Conservation (phyloP, 805 yeast species). For the Pichia occidentalis region DNA sequence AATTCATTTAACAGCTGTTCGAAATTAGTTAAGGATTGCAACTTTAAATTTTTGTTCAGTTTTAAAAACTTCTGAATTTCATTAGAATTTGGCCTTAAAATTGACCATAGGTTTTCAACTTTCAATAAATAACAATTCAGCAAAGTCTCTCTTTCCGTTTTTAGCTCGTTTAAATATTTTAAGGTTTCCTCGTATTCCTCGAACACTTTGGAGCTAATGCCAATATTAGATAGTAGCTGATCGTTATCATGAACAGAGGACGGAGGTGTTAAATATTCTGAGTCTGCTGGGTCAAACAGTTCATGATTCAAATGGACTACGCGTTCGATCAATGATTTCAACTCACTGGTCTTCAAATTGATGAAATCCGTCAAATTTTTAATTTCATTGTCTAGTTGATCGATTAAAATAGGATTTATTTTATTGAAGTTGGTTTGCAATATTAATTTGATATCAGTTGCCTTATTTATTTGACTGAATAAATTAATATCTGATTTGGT, state of each 20-base stretch:
- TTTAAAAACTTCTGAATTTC: constrained; percentile 32
- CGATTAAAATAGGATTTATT: constrained; percentile 21
- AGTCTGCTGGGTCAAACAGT: constrained; percentile 9
- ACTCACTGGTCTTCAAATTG: not conserved
- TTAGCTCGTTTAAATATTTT: constrained; percentile 25
- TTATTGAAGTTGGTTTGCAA: constrained; percentile 25
- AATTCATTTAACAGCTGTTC: constrained; percentile 52
- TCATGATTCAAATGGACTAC: constrained; percentile 5
- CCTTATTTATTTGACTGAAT: constrained; percentile 16
- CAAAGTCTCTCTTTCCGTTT: constrained; percentile 32
- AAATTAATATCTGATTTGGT: constrained; percentile 19
- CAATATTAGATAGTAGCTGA: constrained; percentile 18
- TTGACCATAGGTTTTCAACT: constrained; percentile 39
- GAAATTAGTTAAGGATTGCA: constrained; percentile 42
- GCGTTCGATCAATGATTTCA: constrained; percentile 4
- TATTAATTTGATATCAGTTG: constrained; percentile 23
- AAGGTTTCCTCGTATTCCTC: constrained; percentile 14
- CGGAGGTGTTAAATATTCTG: constrained; percentile 7
- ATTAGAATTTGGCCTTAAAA: constrained; percentile 32
- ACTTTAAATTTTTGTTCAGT: constrained; percentile 42
- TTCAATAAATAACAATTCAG: constrained; percentile 29
- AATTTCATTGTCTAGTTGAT: constrained; percentile 26
- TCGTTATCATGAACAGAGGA: constrained; percentile 14
- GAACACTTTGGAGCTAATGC: constrained; percentile 17
- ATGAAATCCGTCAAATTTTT: constrained; percentile 19